Percentiles rank a stretch among this genome's conserved stretches.
Conservation (phyloP, 495 filamentous ascomycete species). For the Tetracladium marchalianum region DNA sequence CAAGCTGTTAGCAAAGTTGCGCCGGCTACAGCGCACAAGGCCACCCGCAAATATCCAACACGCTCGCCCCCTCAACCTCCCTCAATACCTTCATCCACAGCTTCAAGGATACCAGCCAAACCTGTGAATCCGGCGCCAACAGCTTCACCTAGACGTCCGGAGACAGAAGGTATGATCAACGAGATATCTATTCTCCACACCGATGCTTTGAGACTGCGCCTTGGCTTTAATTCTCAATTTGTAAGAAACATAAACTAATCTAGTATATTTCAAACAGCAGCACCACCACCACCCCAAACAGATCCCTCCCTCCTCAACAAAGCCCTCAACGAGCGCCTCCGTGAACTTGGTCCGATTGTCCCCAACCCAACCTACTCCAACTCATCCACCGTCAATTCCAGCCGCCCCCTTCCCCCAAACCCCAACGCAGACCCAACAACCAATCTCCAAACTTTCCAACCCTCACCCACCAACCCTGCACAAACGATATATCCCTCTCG, state of each 20-base stretch:
- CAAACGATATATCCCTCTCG: constrained; percentile 5
- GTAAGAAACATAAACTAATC: background rate
- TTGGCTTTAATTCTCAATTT: too few relatives aligned
- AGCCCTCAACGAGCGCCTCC: constrained; percentile 34
- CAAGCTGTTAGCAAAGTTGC: constrained; percentile 43
- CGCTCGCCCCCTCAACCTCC: constrained; percentile 17
- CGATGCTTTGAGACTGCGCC: too few relatives aligned
- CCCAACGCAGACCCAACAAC: constrained; percentile 5
- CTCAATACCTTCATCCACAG: background rate
- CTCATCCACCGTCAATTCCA: constrained; percentile 7
- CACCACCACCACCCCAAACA: constrained; percentile 41
- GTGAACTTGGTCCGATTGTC: constrained; percentile 52
- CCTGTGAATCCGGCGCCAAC: background rate
- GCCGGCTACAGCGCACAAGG: constrained; percentile 20
- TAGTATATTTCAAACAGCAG: background rate
- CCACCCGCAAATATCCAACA: constrained; percentile 22
- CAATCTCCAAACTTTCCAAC: background rate
- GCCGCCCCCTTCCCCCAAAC: background rate
- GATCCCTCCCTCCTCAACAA: constrained; percentile 58
- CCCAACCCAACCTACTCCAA: constrained; percentile 49
- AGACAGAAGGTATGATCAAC: too few relatives aligned
- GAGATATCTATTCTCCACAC: too few relatives aligned
- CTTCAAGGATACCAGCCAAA: background rate
- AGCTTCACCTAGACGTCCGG: too few relatives aligned
- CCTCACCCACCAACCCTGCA: constrained; percentile 2